A percentile compares a stretch with the other conserved stretches of the same genome.
These are phyloP conservation scores for Hysterangium stoloniferum DNA, from an alignment of 768 basidiomycete genomes.

Conservation along the genomic window DNA sequence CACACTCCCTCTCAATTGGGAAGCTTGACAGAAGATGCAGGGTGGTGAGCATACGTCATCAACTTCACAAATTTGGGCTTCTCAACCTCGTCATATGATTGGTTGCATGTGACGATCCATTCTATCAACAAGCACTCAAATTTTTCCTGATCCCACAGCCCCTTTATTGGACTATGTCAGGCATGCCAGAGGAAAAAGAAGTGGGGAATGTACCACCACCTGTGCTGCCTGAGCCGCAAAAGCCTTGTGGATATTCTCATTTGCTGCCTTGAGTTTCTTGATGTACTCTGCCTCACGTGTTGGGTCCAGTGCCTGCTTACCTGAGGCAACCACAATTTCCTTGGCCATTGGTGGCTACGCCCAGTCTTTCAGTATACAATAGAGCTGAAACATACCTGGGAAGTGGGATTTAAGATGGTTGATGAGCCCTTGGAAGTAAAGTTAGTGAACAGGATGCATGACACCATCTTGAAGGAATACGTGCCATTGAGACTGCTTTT, in stretches of 20 bases:
- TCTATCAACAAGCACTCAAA: neutral
- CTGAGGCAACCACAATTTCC: no score
- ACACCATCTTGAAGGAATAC: no score
- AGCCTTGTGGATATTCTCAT: no score
- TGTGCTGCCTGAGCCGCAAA: no score
- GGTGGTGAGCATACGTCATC: neutral
- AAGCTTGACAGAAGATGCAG: neutral
- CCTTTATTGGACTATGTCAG: neutral
- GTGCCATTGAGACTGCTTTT: neutral
- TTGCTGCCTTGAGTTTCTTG: no score
- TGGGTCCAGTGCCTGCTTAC: no score
- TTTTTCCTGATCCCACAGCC: neutral
- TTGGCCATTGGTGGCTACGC: no score
- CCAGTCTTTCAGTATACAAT: no score
- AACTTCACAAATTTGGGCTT: slow-evolving; percentile 5
- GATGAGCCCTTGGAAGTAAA: neutral
- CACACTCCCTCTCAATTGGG: slow-evolving; percentile 11
- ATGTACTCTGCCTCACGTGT: no score
- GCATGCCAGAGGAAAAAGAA: neutral
- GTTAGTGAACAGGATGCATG: neutral
- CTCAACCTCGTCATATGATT: slow-evolving; percentile 11
- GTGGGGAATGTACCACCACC: neutral
- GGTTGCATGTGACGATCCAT: slow-evolving; percentile 8
- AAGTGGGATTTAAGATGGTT: neutral
- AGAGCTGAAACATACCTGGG: neutral